Evolutionary conservation across 2,329 filamentous ascomycete genomes (phyloP).

Genomic region (Fusarium tricinctum): DNA sequence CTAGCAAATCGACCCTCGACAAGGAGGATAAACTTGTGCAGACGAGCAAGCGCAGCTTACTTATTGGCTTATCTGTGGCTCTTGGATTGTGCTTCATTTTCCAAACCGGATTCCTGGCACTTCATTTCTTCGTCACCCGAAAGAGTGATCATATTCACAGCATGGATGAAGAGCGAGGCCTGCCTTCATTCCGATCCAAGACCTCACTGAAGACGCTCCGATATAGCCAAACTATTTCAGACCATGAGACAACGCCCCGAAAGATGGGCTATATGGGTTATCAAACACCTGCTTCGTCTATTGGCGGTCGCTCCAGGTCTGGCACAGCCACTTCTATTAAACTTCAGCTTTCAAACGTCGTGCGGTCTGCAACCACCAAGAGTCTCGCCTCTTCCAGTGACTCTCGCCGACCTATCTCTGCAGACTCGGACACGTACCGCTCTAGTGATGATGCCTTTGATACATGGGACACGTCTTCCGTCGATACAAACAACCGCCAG

Average conservation of each 20-base stretch:
- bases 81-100: conserved; percentile 61
- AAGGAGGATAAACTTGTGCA: conserved; percentile 27
- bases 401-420: conserved; percentile 62
- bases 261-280: conserved; percentile 55
- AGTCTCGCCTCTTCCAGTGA: conserved; percentile 65
- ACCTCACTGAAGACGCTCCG: conserved; percentile 64
- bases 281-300: conserved; percentile 61
- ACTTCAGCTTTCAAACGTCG: conserved; percentile 61
- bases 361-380: conserved; percentile 69
- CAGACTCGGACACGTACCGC: conserved; percentile 60
- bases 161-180: conserved; percentile 42
- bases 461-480: conserved; percentile 79
- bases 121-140: conserved; percentile 59
- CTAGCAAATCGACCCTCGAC: conserved; percentile 46
- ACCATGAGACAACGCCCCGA: conserved; percentile 51
- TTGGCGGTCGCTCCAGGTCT: conserved; percentile 47
- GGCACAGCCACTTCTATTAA: conserved; percentile 49
- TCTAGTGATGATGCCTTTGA: conserved; percentile 76
- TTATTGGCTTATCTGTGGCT: conserved; percentile 61
- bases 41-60: conserved; percentile 51
- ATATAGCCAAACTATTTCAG: conserved; percentile 62
- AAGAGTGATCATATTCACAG: conserved; percentile 41
- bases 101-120: conserved; percentile 65
- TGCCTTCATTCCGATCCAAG: conserved; percentile 47
- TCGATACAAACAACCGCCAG: conserved; percentile 73